Evolutionary conservation across 2,329 filamentous ascomycete species (phyloP).

Genomic region (Aureobasidium sp.): DNA sequence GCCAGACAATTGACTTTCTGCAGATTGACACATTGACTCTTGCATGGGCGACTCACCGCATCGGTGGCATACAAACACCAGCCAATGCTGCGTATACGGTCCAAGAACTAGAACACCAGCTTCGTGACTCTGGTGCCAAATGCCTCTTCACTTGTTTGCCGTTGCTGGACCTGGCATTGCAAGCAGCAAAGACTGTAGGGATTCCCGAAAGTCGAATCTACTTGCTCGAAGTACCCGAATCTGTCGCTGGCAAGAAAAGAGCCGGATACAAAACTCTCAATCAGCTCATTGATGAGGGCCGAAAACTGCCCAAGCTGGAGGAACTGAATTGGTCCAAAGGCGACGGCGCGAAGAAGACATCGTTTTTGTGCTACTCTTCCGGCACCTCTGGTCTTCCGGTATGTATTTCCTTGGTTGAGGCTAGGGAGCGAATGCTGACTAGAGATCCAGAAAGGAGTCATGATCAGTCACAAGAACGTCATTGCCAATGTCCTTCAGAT

Average conservation of each 20-base stretch:
- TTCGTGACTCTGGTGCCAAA: conserved; percentile 61
- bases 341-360: conserved; percentile 60
- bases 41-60: conserved; percentile 65
- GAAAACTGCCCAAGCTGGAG: conserved; percentile 43
- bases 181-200: conserved; percentile 56
- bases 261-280: conserved; percentile 58
- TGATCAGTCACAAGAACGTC: conserved; percentile 73
- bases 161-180: conserved; percentile 56
- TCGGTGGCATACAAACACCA: conserved; percentile 67
- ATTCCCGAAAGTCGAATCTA: conserved; percentile 61
- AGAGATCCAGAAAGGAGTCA: conserved; percentile 63
- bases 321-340: conserved; percentile 55
- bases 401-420: conserved; percentile 24
- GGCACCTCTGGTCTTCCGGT: conserved; percentile 73
- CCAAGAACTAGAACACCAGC: conserved; percentile 63
- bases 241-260: conserved; percentile 40
- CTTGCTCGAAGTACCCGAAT: conserved; percentile 60
- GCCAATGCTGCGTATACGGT: conserved; percentile 70
- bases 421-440: conserved; percentile 4
- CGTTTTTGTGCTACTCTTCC: conserved; percentile 74
- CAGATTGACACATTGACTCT: conserved; percentile 70
- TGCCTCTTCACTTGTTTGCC: conserved; percentile 66
- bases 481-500: conserved; percentile 69
- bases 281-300: conserved; percentile 58
- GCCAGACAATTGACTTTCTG: background rate